Conservation (phyloP, 805 yeast species). For the Ogataea salicorniae region DNA sequence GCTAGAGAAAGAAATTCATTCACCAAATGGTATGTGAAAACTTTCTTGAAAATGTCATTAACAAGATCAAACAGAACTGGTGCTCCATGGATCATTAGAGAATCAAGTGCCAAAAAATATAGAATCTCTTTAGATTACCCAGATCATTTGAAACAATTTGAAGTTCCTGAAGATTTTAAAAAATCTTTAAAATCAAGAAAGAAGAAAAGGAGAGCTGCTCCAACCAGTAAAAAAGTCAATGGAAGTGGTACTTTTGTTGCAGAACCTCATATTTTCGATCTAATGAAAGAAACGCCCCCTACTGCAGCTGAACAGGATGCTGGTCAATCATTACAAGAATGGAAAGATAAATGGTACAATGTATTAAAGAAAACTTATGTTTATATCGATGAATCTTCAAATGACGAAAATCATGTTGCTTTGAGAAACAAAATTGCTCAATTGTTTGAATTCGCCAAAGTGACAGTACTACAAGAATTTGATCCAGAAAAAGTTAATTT, state of each 20-base stretch:
- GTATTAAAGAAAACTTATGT: constrained; percentile 42
- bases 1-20: constrained; percentile 80
- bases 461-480: constrained; percentile 39
- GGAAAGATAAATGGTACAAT: constrained; percentile 52
- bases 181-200: constrained; percentile 1
- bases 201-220: constrained; percentile 2
- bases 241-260: not conserved
- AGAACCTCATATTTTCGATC: constrained; percentile 25
- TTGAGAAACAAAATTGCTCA: constrained; percentile 39
- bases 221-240: constrained; percentile 3
- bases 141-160: constrained; percentile 40
- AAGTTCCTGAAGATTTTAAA: constrained; percentile 6
- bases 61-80: constrained; percentile 79
- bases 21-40: constrained; percentile 84
- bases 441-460: constrained; percentile 45
- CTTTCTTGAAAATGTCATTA: constrained; percentile 77
- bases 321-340: constrained; percentile 41
- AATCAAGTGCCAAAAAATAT: constrained; percentile 64
- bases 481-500: constrained; percentile 41
- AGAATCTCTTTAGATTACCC: constrained; percentile 61
- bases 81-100: constrained; percentile 93
- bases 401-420: constrained; percentile 33
- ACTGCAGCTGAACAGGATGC: constrained; percentile 28
- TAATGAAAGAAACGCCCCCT: constrained; percentile 34
- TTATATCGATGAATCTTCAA: constrained; percentile 40